A percentile compares a stretch with the other conserved stretches of the same genome.
These are phyloP conservation scores for Cladosporium sp. DNA, from an alignment of 2,329 filamentous ascomycete genomes.

Conservation along the genomic window DNA sequence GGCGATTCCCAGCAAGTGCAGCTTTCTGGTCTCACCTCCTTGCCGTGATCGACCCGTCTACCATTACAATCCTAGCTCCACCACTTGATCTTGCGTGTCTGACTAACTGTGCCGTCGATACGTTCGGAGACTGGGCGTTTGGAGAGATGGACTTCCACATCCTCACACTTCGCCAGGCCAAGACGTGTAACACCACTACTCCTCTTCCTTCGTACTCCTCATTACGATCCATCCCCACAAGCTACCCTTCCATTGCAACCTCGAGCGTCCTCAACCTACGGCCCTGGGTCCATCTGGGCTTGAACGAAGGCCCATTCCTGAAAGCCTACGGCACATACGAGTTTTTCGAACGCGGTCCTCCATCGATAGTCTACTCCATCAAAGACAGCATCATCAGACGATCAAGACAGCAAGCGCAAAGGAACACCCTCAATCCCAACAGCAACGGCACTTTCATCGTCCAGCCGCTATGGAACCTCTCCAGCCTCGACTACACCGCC, in stretches of 20 bases:
- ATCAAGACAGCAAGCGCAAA: no score
- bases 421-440: not conserved
- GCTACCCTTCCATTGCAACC: slow-evolving; percentile 51
- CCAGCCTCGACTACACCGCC: slow-evolving; percentile 30
- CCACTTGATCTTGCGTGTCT: slow-evolving; percentile 60
- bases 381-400: slow-evolving; percentile 20
- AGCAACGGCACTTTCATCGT: not conserved
- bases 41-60: slow-evolving; percentile 43
- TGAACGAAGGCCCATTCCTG: slow-evolving; percentile 75
- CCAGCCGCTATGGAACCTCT: slow-evolving; percentile 24
- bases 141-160: slow-evolving; percentile 31
- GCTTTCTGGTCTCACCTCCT: slow-evolving; percentile 54
- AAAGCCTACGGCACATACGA: slow-evolving; percentile 67
- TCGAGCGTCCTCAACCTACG: slow-evolving; percentile 53
- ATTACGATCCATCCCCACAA: slow-evolving; percentile 17
- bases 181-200: not conserved
- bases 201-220: not conserved
- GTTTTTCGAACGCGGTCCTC: slow-evolving; percentile 61
- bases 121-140: slow-evolving; percentile 35
- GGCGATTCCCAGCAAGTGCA: slow-evolving; percentile 22
- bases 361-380: slow-evolving; percentile 28
- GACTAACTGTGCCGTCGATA: slow-evolving; percentile 53
- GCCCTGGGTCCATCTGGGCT: slow-evolving; percentile 60
- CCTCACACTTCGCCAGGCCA: slow-evolving; percentile 20
- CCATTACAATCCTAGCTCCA: slow-evolving; percentile 49